These are phyloP conservation scores for Colletotrichum limetticola DNA, from an alignment of 2,329 filamentous ascomycete genomes.

Conservation along the genomic window DNA sequence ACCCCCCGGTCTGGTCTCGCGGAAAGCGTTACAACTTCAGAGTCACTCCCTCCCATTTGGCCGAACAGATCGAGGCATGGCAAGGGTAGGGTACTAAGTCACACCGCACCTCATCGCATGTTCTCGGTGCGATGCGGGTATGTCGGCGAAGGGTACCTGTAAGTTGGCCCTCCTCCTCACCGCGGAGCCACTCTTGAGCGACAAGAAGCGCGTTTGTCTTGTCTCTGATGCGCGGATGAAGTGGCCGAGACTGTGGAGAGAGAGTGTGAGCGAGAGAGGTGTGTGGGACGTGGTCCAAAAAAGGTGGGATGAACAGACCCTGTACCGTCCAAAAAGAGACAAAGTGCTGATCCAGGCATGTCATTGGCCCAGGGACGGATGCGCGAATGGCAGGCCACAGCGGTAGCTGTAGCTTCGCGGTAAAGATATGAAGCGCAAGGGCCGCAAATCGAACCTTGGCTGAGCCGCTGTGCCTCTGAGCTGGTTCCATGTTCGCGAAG, in stretches of 20 bases:
- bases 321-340: conserved; percentile 3
- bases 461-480: background rate
- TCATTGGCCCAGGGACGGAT: conserved; percentile 32
- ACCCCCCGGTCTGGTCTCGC: conserved; percentile 1
- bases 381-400: conserved; percentile 33
- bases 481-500: too few species aligned
- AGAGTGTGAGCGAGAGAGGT: too few species aligned
- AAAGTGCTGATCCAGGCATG: conserved; percentile 15
- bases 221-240: conserved; percentile 5
- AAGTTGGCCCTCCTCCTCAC: background rate
- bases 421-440: conserved; percentile 35
- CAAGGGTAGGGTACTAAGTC: background rate
- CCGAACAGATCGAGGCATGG: background rate
- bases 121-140: background rate
- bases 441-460: conserved; percentile 22
- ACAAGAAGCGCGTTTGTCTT: background rate
- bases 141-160: background rate
- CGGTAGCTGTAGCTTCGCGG: conserved; percentile 30
- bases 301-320: conserved; percentile 27
- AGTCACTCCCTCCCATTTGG: background rate
- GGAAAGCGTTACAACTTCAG: background rate
- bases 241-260: background rate
- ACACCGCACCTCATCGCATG: background rate
- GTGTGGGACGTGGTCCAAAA: background rate
- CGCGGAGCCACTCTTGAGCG: background rate